A percentile compares a stretch with the other conserved stretches of the same genome.
phyloP scores from a whole-genome alignment of 2,329 filamentous ascomycete genomes.

The Aspergillus sp. region DNA sequence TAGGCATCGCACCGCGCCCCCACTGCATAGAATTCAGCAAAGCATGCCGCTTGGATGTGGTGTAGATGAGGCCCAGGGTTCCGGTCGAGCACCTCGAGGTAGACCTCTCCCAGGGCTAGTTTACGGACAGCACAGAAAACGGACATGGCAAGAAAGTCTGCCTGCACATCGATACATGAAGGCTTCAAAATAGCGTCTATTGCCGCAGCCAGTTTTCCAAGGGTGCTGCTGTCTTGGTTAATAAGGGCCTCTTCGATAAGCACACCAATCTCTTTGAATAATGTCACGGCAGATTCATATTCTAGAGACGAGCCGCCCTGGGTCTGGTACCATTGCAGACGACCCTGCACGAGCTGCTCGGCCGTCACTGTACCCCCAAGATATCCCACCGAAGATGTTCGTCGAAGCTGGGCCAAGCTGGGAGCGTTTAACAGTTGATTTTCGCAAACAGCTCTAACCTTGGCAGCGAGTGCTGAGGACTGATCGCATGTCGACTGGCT shows the following conservation, averaged over 20 bases:
- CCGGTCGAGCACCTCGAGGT: conserved; percentile 60
- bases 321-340: conserved; percentile 42
- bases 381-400: conserved; percentile 37
- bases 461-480: neutral
- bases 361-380: conserved; percentile 37
- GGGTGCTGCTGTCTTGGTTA: conserved; percentile 24
- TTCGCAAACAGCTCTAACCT: conserved; percentile 19
- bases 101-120: conserved; percentile 60
- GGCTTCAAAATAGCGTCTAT: conserved; percentile 33
- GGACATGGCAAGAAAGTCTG: conserved; percentile 57
- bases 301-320: conserved; percentile 30
- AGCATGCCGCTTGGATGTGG: conserved; percentile 63
- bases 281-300: conserved; percentile 26
- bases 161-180: conserved; percentile 42
- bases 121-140: conserved; percentile 59
- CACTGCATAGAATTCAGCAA: conserved; percentile 62
- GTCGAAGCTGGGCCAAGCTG: conserved; percentile 38
- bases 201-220: conserved; percentile 37
- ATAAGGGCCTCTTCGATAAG: conserved; percentile 24
- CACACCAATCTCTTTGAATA: conserved; percentile 39
- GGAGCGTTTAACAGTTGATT: conserved; percentile 31
- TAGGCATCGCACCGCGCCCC: conserved; percentile 63
- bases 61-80: conserved; percentile 62
- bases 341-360: conserved; percentile 35
- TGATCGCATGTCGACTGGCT: conserved; percentile 2